Evolutionary conservation across 2,329 filamentous ascomycete species (phyloP).

Genomic region (Aspergillus sp.): DNA sequence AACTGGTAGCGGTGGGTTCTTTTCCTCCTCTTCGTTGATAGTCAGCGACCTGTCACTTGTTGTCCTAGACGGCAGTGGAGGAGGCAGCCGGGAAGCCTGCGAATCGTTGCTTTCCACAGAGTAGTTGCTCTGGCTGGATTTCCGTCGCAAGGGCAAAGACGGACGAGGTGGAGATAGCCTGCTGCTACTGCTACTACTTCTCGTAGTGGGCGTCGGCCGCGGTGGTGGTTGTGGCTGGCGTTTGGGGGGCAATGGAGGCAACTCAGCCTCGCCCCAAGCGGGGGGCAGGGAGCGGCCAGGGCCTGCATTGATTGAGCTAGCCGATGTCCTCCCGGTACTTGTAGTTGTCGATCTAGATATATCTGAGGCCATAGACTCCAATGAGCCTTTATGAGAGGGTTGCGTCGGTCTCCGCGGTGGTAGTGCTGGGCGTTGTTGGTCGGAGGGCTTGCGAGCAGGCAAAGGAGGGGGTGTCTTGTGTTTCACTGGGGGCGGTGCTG

Average conservation of each 20-base stretch:
- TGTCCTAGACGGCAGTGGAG: constrained; percentile 27
- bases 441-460: constrained; percentile 46
- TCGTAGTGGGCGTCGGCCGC: constrained; percentile 24
- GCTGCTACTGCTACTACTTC: constrained; percentile 9
- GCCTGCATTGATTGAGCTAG: constrained; percentile 31
- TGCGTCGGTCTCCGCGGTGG: constrained; percentile 49
- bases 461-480: constrained; percentile 47
- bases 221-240: constrained; percentile 31
- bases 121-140: constrained; percentile 18
- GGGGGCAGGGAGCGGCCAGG: constrained; percentile 52
- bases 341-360: constrained; percentile 52
- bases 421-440: constrained; percentile 47
- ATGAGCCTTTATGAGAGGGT: constrained; percentile 43
- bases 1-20: constrained; percentile 25
- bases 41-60: constrained; percentile 20
- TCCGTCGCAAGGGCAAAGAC: constrained; percentile 24
- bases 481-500: constrained; percentile 26
- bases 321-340: constrained; percentile 43
- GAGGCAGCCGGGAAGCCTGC: constrained; percentile 21
- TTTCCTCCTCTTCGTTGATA: constrained; percentile 16
- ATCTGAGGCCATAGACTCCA: constrained; percentile 57
- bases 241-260: constrained; percentile 59
- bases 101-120: constrained; percentile 13
- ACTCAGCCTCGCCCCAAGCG: constrained; percentile 56
- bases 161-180: constrained; percentile 24